These are phyloP conservation scores for Trametes cingulata DNA, from an alignment of 768 basidiomycete species.

Conservation along the genomic window DNA sequence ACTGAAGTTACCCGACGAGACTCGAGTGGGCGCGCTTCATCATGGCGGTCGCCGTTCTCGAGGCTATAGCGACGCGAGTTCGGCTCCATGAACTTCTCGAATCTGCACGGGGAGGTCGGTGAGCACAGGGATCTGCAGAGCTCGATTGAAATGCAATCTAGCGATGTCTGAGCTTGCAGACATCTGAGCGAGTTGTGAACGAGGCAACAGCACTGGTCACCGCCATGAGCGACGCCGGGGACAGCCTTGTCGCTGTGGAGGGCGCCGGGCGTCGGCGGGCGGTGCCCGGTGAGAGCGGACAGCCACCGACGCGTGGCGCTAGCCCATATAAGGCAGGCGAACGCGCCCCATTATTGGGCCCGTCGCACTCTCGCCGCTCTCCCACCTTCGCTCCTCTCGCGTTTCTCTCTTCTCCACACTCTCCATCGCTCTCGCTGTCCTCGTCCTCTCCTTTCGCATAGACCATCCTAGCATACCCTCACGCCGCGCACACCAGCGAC, in stretches of 20 bases:
- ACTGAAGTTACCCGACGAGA: too few relatives aligned
- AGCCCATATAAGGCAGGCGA: neutral
- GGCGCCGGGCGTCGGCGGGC: neutral
- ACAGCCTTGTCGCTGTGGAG: neutral
- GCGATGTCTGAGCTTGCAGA: too few relatives aligned
- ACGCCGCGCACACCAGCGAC: neutral
- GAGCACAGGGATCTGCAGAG: too few relatives aligned
- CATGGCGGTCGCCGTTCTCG: too few relatives aligned
- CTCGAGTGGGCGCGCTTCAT: too few relatives aligned
- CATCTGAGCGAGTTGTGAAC: neutral
- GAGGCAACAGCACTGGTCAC: neutral
- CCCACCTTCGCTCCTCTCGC: neutral
- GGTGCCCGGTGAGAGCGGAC: constrained; percentile 1
- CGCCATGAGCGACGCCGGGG: constrained; percentile 8
- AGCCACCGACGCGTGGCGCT: constrained; percentile 12
- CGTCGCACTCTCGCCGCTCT: neutral
- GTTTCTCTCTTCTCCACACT: neutral
- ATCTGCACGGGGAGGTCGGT: too few relatives aligned
- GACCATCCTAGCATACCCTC: constrained; percentile 4
- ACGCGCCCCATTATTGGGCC: constrained; percentile 6
- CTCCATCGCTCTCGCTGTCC: neutral
- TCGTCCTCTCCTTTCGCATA: constrained; percentile 5
- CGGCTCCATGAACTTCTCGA: too few relatives aligned
- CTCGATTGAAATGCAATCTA: too few relatives aligned
- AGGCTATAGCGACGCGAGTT: too few relatives aligned